phyloP scores from a whole-genome alignment of 768 basidiomycete genomes.

The Tephrocybe sp. region DNA sequence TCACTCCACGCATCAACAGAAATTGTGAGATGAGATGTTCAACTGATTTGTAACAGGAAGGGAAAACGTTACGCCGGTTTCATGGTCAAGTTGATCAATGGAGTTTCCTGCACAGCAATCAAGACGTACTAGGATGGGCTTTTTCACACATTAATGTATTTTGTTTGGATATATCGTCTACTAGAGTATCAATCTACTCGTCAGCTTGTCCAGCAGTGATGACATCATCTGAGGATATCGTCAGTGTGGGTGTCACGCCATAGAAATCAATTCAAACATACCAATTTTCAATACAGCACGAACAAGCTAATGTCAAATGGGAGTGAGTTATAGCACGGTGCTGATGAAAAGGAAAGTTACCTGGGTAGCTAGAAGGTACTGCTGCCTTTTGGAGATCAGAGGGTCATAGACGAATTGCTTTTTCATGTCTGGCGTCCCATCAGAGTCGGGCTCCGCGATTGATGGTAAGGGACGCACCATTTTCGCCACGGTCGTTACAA shows the following conservation, averaged over 20 bases:
- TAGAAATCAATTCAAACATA: slow-evolving; percentile 29
- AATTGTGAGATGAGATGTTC: too few relatives aligned
- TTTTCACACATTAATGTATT: slow-evolving; percentile 1
- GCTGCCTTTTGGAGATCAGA: slow-evolving; percentile 94
- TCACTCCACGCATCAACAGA: too few relatives aligned
- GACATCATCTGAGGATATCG: slow-evolving; percentile 14
- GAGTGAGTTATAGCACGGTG: background rate
- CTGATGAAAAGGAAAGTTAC: slow-evolving; percentile 34
- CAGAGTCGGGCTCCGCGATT: background rate
- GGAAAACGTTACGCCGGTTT: too few relatives aligned
- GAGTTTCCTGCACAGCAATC: too few relatives aligned
- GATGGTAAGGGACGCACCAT: slow-evolving; percentile 51
- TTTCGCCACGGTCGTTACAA: slow-evolving; percentile 81
- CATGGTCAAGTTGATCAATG: too few relatives aligned
- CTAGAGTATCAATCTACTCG: slow-evolving; percentile 15
- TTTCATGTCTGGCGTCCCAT: slow-evolving; percentile 78
- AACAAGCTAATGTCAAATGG: slow-evolving; percentile 51
- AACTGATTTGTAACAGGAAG: too few relatives aligned
- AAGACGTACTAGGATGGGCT: background rate
- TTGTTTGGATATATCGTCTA: background rate
- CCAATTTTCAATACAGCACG: slow-evolving; percentile 88
- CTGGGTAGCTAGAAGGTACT: slow-evolving; percentile 96
- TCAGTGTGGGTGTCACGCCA: background rate
- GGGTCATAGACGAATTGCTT: slow-evolving; percentile 96
- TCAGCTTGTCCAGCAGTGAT: slow-evolving; percentile 18